Base-by-base conservation (phyloP, 345 rosid species). In the Capsella bursapastoris region DNA sequence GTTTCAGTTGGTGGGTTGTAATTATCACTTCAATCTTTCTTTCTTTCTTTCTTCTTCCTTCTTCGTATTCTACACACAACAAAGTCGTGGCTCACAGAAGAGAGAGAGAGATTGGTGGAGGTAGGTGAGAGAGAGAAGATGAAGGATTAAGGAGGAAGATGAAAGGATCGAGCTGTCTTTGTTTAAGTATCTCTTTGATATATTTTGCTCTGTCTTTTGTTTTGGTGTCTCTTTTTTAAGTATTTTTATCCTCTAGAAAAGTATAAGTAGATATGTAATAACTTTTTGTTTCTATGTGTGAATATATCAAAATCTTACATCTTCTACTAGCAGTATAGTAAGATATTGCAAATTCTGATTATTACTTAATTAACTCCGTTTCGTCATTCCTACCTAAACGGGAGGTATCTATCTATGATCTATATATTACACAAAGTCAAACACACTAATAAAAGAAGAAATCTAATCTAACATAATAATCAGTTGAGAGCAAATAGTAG, bases 1-100 rank as follows among this genome's bases (percentile, higher is more conserved):
- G 52, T 44, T 75, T 65, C 9, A 47, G 78, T 83, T 72, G 95
- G 85, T 75, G 50, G 89, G 69, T 84, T 78, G 83, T 86, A 84
- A 86, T 90, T 83, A 86, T 82, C 82, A 31, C 82, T 83, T 87
- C 81, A 84, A 81, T 82, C 84, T 72, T 75, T 43, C 16, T 37
- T 37, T 37, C 40, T 32, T 70, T 49, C 27, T 31, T 41, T 41
- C 14, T 38, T 38, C 37, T 47, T 60, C 50, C 41, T 48, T 64
- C 52, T 64, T 58, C 51, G 59, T 72, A 15, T 22, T 52, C 41
- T 59, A 16, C 8, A 67, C 72, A 58, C 73, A 34, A 34, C 37
- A 34, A 52, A 27, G 22, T 35, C 35, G 43, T n/a, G 49, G 18
- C 62, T 55, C 64, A 57, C 27, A 68, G 69, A 69, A 11, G 45